Base-by-base conservation (phyloP, 768 basidiomycete species). In the Collybia sordida region DNA sequence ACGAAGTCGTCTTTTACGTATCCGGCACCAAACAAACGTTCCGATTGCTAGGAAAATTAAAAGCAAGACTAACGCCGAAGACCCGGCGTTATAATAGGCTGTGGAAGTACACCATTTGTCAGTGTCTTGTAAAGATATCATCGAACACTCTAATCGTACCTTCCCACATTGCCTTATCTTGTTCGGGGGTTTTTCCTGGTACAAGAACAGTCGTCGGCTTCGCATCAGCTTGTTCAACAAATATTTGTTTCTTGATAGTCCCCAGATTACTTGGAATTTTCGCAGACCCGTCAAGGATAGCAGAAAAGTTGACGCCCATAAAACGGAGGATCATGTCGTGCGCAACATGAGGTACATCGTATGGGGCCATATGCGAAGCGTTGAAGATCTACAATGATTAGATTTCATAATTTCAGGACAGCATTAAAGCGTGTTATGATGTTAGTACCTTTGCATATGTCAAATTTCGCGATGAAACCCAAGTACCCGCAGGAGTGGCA, bases 261-360 rank as follows among this genome's bases (percentile, higher is more conserved):
- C 95, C 97, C 22, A 99, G 75, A 34, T 80, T 82, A 52, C 88
- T 92, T 12, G 92, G 86, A 49, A 95, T 88, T 45, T 70, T 75
- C 2, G 92, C 93, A 0, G 91, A 85, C 25, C 89, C 86, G 19
- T 89, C 93, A 2, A 85, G 73, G 50, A 98, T 79, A 2, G 83
- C 78, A 21, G 86, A 80, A 59, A 96, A 90, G 72, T 98, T 88
- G 52, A 94, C 83, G 44, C 83, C 87, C 86, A 98, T 92, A 74
- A 99, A 99, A 12, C 97, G 90, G 35, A 97, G 82, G 58, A 99
- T 96, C 97, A 98, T 98, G 67, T 99, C 97, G 65, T 98, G 93
- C 3, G 95, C 77, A 17, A 87, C 83, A 45, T 90, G 80, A 0
- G 94, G 95, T 11, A 89, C 74, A 66, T 99, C 96, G 66, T 75